A percentile compares a stretch with the other conserved stretches of the same genome.
These are phyloP conservation scores for Cyphellophora europaea DNA, from an alignment of 2,329 filamentous ascomycete species.

Conservation along the genomic window DNA sequence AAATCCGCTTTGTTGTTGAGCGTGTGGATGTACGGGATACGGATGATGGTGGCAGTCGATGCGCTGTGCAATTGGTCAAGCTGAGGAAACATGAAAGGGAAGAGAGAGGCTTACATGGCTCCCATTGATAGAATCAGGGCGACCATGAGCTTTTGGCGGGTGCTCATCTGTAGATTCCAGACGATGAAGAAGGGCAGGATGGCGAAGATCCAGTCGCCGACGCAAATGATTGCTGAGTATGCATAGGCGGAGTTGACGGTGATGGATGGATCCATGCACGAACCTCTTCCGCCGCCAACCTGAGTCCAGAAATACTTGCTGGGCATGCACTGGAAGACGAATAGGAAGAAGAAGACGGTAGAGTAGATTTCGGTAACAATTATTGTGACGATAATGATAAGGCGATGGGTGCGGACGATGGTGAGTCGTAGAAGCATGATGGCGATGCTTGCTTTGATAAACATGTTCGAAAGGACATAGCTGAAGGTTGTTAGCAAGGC, in stretches of 20 bases:
- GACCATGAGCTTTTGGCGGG: slow-evolving; percentile 42
- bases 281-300: slow-evolving; percentile 21
- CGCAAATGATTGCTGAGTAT: slow-evolving; percentile 39
- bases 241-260: slow-evolving; percentile 45
- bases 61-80: no score
- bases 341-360: slow-evolving; percentile 40
- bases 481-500: no score
- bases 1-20: slow-evolving; percentile 25
- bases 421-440: slow-evolving; percentile 47
- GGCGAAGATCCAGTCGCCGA: slow-evolving; percentile 44
- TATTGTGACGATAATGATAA: slow-evolving; percentile 39
- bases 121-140: slow-evolving; percentile 48
- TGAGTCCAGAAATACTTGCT: slow-evolving; percentile 42
- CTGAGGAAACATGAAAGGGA: no score
- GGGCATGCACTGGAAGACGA: slow-evolving; percentile 45
- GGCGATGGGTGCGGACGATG: slow-evolving; percentile 33
- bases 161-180: slow-evolving; percentile 46
- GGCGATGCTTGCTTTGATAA: slow-evolving; percentile 43
- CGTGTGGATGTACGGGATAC: slow-evolving; percentile 25
- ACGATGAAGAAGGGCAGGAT: slow-evolving; percentile 47
- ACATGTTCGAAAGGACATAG: slow-evolving; percentile 39
- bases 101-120: no score
- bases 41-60: slow-evolving; percentile 36
- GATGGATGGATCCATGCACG: slow-evolving; percentile 33
- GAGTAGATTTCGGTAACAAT: slow-evolving; percentile 35